Evolutionary conservation across 2,329 filamentous ascomycete genomes (phyloP).

Genomic region (Diaporthe ilicicola): DNA sequence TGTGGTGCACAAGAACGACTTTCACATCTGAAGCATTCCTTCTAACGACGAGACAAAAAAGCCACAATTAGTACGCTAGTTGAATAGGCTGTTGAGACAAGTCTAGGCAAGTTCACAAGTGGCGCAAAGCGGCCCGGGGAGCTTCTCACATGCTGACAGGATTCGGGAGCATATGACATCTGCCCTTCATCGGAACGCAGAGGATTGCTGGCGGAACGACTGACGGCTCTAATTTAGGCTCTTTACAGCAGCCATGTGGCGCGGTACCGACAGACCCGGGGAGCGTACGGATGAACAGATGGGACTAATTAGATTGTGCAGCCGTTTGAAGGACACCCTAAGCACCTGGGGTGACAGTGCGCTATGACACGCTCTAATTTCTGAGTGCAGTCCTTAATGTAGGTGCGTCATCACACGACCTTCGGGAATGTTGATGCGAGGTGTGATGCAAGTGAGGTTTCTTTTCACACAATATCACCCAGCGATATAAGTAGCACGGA

Average conservation of each 20-base stretch:
- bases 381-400: neutral
- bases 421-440: neutral
- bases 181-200: neutral
- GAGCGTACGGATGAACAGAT: slow-evolving; percentile 7
- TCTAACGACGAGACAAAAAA: too few relatives aligned
- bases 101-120: neutral
- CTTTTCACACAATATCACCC: neutral
- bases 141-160: neutral
- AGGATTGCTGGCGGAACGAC: neutral
- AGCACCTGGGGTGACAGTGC: neutral
- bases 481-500: neutral
- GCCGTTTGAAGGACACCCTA: neutral
- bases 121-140: neutral
- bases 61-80: too few relatives aligned
- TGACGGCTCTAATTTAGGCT: neutral
- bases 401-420: neutral
- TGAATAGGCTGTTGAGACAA: neutral
- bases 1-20: too few relatives aligned
- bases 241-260: neutral
- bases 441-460: neutral
- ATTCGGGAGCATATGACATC: neutral
- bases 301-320: neutral
- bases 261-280: slow-evolving; percentile 11
- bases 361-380: neutral
- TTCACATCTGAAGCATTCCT: too few relatives aligned